Evolutionary conservation across 2,329 filamentous ascomycete genomes (phyloP), one percentile per base, ranked within the genome.

Genomic region (Neocucurbitaria cava): DNA sequence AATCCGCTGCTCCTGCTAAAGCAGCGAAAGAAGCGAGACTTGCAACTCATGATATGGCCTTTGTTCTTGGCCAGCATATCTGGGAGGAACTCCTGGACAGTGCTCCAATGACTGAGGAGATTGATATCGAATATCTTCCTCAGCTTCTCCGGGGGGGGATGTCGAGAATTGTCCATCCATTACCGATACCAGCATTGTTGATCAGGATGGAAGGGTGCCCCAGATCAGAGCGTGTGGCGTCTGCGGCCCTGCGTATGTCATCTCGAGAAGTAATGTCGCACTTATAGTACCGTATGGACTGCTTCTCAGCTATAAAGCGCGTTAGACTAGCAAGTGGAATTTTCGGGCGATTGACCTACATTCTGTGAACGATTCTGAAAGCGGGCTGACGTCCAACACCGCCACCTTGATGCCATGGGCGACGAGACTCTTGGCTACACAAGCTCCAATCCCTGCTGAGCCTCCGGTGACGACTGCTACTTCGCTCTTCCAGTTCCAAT

Each of bases 141-240:
- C 15, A 76, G 52, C 2, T 59, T 60, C 30, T 66, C 62, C 13
- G 59, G 57, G 7, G 57, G 7, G 69, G 62, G 2, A 69, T 63
- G 11, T 76, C 68, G 9, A 75, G 63, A 43, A 76, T 70, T 5
- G 55, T 71, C 48, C 63, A 66, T 20, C 64, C 68, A 49, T 71
- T 73, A 7, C 71, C 73, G 42, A 76, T 72, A 28, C 73, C 73
- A 1, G 73, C 73, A 52, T 76, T 76, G 56, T 76, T 76, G 53
- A 76, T 63, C 30, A 76, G 46, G 15, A 76, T 71, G 7, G 71
- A 72, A 4, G 73, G 71, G 20, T 58, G 52, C 13, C 72, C 73
- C 20, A 68, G 46, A 38, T 71, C 65, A 43, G 69, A 69, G 51
- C 73, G 72, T n/a, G 75, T 59, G 24, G 64, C 66, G 49, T 74